phyloP scores from a whole-genome alignment of 805 yeast genomes.

The Candida ipomoeae region DNA sequence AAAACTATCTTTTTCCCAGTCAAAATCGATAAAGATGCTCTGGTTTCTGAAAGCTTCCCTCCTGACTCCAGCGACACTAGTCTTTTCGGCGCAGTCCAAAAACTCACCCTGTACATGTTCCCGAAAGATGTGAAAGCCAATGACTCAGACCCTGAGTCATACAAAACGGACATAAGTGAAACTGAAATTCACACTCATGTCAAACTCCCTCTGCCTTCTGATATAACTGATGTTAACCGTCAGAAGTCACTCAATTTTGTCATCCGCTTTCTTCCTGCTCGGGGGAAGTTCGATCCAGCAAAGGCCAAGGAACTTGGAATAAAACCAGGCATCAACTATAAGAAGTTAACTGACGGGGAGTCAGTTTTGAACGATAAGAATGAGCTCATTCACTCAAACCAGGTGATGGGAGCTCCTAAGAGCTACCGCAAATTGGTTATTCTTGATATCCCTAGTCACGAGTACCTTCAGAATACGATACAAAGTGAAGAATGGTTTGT shows the following conservation, averaged over 20 bases:
- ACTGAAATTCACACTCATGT: constrained; percentile 38
- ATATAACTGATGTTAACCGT: constrained; percentile 23
- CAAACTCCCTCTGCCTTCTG: constrained; percentile 23
- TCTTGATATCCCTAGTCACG: constrained; percentile 63
- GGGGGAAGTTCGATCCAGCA: constrained; percentile 72
- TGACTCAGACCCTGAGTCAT: constrained; percentile 33
- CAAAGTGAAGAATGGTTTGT: constrained; percentile 29
- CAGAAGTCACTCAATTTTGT: constrained; percentile 61
- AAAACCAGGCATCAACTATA: constrained; percentile 57
- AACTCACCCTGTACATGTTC: constrained; percentile 52
- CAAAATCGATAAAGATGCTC: constrained; percentile 18
- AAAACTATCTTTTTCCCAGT: constrained; percentile 38
- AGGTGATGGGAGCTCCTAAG: constrained; percentile 66
- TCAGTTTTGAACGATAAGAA: constrained; percentile 59
- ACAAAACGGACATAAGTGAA: constrained; percentile 35
- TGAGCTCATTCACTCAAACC: constrained; percentile 53
- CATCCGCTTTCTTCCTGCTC: constrained; percentile 57
- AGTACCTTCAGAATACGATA: constrained; percentile 37
- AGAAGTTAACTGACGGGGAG: constrained; percentile 56
- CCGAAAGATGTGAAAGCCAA: constrained; percentile 46
- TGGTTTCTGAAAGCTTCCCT: not conserved
- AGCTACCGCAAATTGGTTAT: constrained; percentile 58
- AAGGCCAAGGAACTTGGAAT: constrained; percentile 69
- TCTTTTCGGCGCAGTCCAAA: constrained; percentile 21
- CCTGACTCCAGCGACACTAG: not conserved